Base-by-base conservation (phyloP, 2,329 filamentous ascomycete species). In the Chrysoporthe cubensis region DNA sequence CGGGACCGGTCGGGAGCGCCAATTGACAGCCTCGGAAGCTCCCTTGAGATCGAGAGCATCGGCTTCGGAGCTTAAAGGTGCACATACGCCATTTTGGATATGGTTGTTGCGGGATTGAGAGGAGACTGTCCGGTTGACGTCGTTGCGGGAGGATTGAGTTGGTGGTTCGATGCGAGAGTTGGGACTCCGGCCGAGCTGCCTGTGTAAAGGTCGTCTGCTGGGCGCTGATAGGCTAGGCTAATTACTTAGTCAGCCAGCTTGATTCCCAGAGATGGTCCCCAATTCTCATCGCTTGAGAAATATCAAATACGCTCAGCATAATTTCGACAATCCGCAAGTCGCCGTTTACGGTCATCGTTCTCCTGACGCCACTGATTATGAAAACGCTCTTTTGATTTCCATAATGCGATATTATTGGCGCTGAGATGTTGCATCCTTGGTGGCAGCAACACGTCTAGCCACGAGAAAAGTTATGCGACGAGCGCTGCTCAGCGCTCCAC, bases 41-140 rank as follows among this genome's bases (percentile, higher is more conserved):
- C 48, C 16, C n/a, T 32, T 9, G 52, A 18, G 43, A 14, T 42
- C 66, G 43, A n/a, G 34, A 46, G 32, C 2, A 48, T 37, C 26
- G 56, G 21, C 43, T 52, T 37, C 9, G 9, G 32, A 7, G n/a
- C 7, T 16, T 18, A 40, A 6, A 32, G 61, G 18, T 44, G 11
- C 11, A 76, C 76, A 32, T 76, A 77, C 76, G 69, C 72, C 76
- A 77, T 77, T 69, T 70, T 76, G 70, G 67, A 66, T 68, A 71
- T 70, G 62, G 43, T 71, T 63, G 58, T 61, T 69, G 65, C 60
- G 66, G 65, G 67, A 68, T 59, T 48, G 67, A 71, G 62, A 60
- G 63, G 69, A 61, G 65, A 69, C 72, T 71, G 70, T 72, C 66
- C 71, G 69, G 72, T 72, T 70, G 71, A 71, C 72, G 73, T 64